Base-by-base conservation (phyloP, 768 basidiomycete genomes). In the Cubamyces lactineus region DNA sequence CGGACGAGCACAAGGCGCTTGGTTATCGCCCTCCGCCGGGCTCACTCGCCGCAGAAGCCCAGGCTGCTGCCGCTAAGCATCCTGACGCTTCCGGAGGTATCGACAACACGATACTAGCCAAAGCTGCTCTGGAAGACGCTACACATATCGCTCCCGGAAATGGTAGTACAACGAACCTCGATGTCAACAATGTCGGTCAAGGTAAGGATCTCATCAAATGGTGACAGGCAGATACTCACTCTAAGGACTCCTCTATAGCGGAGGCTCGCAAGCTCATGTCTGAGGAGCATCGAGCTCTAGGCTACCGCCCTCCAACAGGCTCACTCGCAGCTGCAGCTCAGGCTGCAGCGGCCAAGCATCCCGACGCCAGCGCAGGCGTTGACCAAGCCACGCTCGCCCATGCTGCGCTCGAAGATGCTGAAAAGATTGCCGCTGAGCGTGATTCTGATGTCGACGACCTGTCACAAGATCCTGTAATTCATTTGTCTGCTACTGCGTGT, bases 311-410 rank as follows among this genome's bases (percentile, higher is more conserved):
- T 1, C 75, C 75, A 13, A 63, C 71, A 13, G 75, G 72, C 38
- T 75, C 74, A 23, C 71, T 76, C 30, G 76, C 76, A 5, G 72
- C 75, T 5, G 61, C 72, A 21, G 75, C 75, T 2, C 76, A 77
- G 57, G 57, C 71, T 9, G 73, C 70, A 13, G 74, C 76, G 7
- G 70, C 76, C 1, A 74, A 72, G 53, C 74, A 76, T 57, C 74
- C 70, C 3, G 52, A 63, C 26, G 62, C 66, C 6, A 59, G 45
- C 45, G 61, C 58, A 1, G 62, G 67, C 9, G 19, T 66, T 11
- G 70, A 67, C 16, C 26, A 63, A 12, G 62, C 58, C 5, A 57
- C 47, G 12, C 57, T 71, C 17, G 59, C 63, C 2, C 62, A 68
- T 41, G 72, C 70, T 5, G 72, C 72, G 4, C 52, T 69, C 2